Evolutionary conservation across 768 basidiomycete species (phyloP).

Genomic region (Termitomyces sp.): DNA sequence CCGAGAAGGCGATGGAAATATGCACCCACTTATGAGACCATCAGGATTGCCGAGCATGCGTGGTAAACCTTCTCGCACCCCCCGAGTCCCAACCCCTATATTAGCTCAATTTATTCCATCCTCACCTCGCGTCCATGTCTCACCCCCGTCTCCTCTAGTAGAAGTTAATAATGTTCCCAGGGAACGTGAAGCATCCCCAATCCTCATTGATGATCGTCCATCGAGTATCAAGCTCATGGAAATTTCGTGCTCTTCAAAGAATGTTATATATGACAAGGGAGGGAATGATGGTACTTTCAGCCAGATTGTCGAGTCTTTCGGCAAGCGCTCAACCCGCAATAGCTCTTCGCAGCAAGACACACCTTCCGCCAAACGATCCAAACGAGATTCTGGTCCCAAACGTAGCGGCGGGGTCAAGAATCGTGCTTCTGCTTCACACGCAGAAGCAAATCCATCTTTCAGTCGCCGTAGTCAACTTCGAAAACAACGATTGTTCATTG

Average conservation of each 20-base stretch:
- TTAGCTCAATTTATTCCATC: background rate
- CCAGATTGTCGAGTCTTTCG: background rate
- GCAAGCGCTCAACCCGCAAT: background rate
- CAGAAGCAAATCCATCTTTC: background rate
- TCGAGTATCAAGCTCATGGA: background rate
- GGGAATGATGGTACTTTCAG: background rate
- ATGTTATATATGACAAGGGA: background rate
- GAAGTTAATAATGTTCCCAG: slow-evolving; percentile 9
- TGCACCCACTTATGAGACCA: background rate
- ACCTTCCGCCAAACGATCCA: background rate
- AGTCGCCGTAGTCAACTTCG: slow-evolving; percentile 11
- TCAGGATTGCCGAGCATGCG: background rate
- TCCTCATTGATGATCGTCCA: background rate
- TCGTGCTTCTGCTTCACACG: no score
- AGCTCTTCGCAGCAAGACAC: background rate
- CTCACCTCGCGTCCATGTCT: background rate
- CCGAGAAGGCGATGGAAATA: background rate
- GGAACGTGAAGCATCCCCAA: background rate
- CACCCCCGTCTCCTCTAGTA: slow-evolving; percentile 4
- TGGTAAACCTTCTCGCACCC: background rate
- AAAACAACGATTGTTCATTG: slow-evolving; percentile 22
- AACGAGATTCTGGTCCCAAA: background rate
- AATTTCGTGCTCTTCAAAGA: background rate
- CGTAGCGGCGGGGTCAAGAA: background rate
- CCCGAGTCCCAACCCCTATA: background rate